A percentile compares a stretch with the other conserved stretches of the same genome.
Conservation (phyloP, 139 green algal species). For the Microglena sp. region DNA sequence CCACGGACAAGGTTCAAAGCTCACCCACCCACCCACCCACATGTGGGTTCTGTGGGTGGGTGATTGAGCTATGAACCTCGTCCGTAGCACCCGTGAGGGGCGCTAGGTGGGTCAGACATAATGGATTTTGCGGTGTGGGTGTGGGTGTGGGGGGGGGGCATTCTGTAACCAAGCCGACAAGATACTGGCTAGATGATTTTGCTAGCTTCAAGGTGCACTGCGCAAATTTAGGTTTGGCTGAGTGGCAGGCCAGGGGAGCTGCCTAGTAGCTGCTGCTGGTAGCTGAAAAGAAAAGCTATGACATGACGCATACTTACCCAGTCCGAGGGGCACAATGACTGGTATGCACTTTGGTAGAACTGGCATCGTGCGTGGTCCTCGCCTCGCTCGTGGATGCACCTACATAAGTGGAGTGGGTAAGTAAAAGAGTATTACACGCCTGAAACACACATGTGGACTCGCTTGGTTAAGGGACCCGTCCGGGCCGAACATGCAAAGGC, state of each 20-base stretch:
- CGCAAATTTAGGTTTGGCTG: neutral
- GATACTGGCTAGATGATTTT: too few species aligned
- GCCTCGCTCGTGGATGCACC: slow-evolving; percentile 56
- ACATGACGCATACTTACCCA: slow-evolving; percentile 48
- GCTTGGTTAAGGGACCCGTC: too few species aligned
- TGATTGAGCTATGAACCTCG: too few species aligned
- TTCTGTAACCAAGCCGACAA: neutral
- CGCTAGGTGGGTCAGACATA: too few species aligned
- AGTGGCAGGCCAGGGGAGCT: neutral
- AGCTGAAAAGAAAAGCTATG: neutral
- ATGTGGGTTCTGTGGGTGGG: too few species aligned
- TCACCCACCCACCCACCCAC: too few species aligned
- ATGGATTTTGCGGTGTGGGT: too few species aligned
- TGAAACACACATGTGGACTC: too few species aligned
- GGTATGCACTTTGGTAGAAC: slow-evolving; percentile 64
- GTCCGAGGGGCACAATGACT: slow-evolving; percentile 74
- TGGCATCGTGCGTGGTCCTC: slow-evolving; percentile 55
- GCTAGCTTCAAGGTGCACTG: neutral
- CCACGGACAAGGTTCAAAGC: too few species aligned
- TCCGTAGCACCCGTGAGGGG: too few species aligned
- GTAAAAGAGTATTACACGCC: neutral
- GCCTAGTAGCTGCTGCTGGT: neutral
- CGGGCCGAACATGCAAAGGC: too few species aligned
- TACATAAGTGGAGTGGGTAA: slow-evolving; percentile 7
- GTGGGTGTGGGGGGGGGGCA: neutral